Base-by-base conservation (phyloP, 2,329 filamentous ascomycete species). In the Colletotrichum lentis region DNA sequence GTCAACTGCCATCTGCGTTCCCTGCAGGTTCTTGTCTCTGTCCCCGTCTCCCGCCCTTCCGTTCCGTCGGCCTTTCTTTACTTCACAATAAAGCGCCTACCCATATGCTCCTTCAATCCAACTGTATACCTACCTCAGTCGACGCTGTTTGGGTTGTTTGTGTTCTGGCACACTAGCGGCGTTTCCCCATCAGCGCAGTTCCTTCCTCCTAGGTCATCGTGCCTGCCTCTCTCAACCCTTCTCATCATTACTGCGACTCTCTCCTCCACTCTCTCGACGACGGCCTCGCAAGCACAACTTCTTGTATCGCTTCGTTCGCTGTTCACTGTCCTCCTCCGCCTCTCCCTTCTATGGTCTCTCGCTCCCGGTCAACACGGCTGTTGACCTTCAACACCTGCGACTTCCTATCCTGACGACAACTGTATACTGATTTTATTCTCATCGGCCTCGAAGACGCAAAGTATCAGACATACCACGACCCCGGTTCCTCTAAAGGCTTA, bases 351-450 rank as follows among this genome's bases (percentile, higher is more conserved):
- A 54, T 53, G 18, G 24, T 54, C 27, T 37, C 31, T 31, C 22
- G 39, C 67, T 43, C 18, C 20, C 31, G 52, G 46, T 35, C 56
- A 47, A 58, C 63, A 31, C 47, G 46, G 53, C 53, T 58, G 63
- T 58, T 67, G 37, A 67, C 67, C 44, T 62, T 41, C 14, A n/a
- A 44, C 18, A 22, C 12, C 44, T 53, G 63, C 63, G 46, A 58
- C 57, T 62, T 62, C 39, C 52, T 62, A 58, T 18, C 37, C 47
- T 54, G 41, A 56, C 63, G 6, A 35, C 27, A 50, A 67, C 52
- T 58, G 50, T 49, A 69, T 69, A 44, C 53, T 67, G 57, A 57
- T 37, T 58, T 67, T 41, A 62, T 69, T 35, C 16, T 62, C 67
- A 69, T 37, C 43, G 24, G 24, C 39, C 37, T 57, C 41, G 10